Evolutionary conservation across 2,329 filamentous ascomycete genomes (phyloP), one percentile per base, ranked within the genome.

Genomic region (Cadophora gregata): DNA sequence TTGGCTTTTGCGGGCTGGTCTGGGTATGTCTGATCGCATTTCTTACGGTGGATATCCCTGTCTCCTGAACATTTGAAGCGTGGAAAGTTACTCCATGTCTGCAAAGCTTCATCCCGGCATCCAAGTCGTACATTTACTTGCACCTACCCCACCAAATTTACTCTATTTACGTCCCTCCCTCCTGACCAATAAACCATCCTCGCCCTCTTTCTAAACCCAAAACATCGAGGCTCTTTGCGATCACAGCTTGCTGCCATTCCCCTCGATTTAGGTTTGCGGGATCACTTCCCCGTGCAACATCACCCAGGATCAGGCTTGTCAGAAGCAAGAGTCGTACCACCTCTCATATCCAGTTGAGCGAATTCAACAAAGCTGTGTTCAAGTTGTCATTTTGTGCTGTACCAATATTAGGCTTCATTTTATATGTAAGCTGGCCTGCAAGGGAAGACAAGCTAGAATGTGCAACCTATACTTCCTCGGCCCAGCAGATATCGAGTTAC

Each of bases 1-100:
- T 12, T 56, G 31, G 16, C 51, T 56, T 36, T 56, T 7, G 3
- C 12, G n/a, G 29, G 31, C 21, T 33, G 31, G n/a, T 38, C 53
- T 58, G 31, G 53, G 25, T 38, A 58, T 25, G 53, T 58, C n/a
- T 38, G 53, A 58, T 58, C 53, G 31, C 53, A 36, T 58, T 14
- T 14, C n/a, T 38, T 21, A 56, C n/a, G 1, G 10, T 58, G 53
- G n/a, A 10, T 56, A 56, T 19, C 36, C 56, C 47, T 47, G 12
- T 45, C 12, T 24, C 19, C 16, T 55, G 5, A n/a, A 21, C 7
- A 25, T 8, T 16, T 27, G n/a, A 58, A 36, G 14, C 31, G 12
- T 36, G 4, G 55, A 58, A 25, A 10, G 31, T 58, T 58, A 5
- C 55, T 58, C 10, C 21, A 38, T 16, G 31, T 58, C 31, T 42